A percentile compares a stretch with the other conserved stretches of the same genome.
Evolutionary conservation across 441 rosid species (phyloP).

Genomic region (Brassica balearica): DNA sequence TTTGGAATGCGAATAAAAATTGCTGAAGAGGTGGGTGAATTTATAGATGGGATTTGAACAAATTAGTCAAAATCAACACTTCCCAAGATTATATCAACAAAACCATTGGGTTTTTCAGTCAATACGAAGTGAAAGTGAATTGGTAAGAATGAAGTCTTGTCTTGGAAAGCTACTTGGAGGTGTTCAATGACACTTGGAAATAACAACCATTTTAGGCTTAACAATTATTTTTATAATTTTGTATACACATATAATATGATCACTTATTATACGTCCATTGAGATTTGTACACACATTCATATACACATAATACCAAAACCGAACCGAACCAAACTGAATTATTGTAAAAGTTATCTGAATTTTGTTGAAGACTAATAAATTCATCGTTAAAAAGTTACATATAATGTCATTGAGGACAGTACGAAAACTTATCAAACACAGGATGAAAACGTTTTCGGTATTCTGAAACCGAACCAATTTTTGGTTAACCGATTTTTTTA

Average conservation of each 20-base stretch:
- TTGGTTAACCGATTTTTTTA: not conserved
- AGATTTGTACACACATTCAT: not conserved
- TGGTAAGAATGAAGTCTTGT: slow-evolving; percentile 6
- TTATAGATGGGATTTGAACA: slow-evolving; percentile 30
- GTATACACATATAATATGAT: not conserved
- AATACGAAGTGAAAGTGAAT: slow-evolving; percentile 1
- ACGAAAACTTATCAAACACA: not conserved
- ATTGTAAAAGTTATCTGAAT: not conserved
- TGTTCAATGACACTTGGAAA: slow-evolving; percentile 19
- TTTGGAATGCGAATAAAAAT: not conserved
- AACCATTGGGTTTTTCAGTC: not conserved
- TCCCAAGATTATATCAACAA: not conserved
- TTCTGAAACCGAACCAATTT: not conserved
- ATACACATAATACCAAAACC: not conserved
- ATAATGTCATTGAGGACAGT: not conserved
- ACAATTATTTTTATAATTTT: not conserved
- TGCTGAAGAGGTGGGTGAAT: not conserved
- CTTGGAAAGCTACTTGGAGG: slow-evolving; percentile 25
- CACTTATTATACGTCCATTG: not conserved
- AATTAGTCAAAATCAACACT: slow-evolving; percentile 14
- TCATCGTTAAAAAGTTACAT: not conserved
- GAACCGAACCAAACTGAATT: not conserved
- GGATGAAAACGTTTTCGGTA: not conserved
- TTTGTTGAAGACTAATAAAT: not conserved
- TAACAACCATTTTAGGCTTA: not conserved